Evolutionary conservation across 2,329 filamentous ascomycete species (phyloP), one percentile per base, ranked within the genome.

Genomic region (Aspergillus sp.): DNA sequence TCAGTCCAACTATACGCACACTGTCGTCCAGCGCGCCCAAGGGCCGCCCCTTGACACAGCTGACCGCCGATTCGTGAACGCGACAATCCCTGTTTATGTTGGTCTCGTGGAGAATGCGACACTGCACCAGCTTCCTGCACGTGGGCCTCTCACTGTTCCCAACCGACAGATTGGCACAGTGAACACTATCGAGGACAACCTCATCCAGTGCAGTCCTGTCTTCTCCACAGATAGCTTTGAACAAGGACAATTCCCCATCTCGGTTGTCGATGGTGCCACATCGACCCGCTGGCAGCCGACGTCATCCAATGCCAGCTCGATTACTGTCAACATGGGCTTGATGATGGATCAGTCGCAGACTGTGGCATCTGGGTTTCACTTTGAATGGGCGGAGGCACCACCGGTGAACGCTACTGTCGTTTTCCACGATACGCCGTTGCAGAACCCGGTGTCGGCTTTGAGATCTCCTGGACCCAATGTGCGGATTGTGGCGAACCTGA

Each of bases 211-310:
- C 70, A 79, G 77, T 4, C 79, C 84, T 1, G 81, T 82, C 0
- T 70, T 69, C 15, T 84, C 82, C 2, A 68, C 75, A 0, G 70
- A 80, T 40, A 67, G 70, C 2, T 84, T 81, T 66, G 74, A 81
- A 25, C 82, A 86, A 0, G 89, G 88, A 14, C 89, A 91, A 70
- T 89, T 90, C 74, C 87, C 88, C 1, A 77, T 88, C 52, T 80
- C 82, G 0, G 87, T 86, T 3, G 81, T 88, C 51, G 88, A 90
- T 64, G 88, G 88, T 52, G 85, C 86, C 2, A 77, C 83, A 5
- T 83, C 82, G 17, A 90, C 87, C 0, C 84, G 83, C 62, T 90
- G 87, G 87, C 86, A 89, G 66, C 87, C 87, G 0, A 67, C 74
- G 2, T 68, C 81, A 1, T 82, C 84, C 50, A 73, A 71, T 0